Percentiles rank a stretch among this genome's conserved stretches.
Conservation (phyloP, 352 stramenopile genomes). For the Pythium folliculosum region DNA sequence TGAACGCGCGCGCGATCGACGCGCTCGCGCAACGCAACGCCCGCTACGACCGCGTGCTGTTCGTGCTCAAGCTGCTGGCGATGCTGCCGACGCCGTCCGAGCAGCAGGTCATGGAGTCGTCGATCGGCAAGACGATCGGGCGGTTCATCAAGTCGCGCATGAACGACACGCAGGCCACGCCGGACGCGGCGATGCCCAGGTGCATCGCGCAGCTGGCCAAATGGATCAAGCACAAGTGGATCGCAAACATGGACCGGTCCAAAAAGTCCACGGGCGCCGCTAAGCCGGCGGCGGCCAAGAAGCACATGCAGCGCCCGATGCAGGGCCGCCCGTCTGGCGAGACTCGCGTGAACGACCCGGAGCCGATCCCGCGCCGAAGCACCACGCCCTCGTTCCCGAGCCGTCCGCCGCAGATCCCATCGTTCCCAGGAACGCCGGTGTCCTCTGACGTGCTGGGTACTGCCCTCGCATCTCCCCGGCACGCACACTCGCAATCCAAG, state of each 20-base stretch:
- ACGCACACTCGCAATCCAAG: neutral
- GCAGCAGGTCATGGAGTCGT: constrained; percentile 54
- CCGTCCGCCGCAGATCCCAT: constrained; percentile 4
- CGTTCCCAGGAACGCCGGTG: neutral
- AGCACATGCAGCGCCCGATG: constrained; percentile 25
- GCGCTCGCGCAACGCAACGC: neutral
- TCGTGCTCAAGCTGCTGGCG: constrained; percentile 55
- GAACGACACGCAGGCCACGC: constrained; percentile 31
- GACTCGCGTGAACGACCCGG: constrained; percentile 5
- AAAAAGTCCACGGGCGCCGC: neutral
- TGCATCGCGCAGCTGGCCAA: constrained; percentile 52
- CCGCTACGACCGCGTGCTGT: constrained; percentile 23
- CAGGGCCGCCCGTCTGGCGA: constrained; percentile 14
- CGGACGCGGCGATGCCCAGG: constrained; percentile 35
- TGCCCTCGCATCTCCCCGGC: constrained; percentile 2
- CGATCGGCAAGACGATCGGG: constrained; percentile 66
- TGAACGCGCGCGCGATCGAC: constrained; percentile 13
- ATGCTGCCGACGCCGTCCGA: constrained; percentile 69
- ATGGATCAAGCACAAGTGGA: constrained; percentile 77
- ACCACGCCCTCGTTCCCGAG: neutral
- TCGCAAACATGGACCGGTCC: constrained; percentile 43
- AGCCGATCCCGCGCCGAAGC: constrained; percentile 8
- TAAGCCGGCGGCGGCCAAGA: neutral
- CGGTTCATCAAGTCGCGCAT: constrained; percentile 46
- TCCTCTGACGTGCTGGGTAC: constrained; percentile 11